phyloP scores from a whole-genome alignment of 495 filamentous ascomycete genomes.

The Penicillium bovifimosum region DNA sequence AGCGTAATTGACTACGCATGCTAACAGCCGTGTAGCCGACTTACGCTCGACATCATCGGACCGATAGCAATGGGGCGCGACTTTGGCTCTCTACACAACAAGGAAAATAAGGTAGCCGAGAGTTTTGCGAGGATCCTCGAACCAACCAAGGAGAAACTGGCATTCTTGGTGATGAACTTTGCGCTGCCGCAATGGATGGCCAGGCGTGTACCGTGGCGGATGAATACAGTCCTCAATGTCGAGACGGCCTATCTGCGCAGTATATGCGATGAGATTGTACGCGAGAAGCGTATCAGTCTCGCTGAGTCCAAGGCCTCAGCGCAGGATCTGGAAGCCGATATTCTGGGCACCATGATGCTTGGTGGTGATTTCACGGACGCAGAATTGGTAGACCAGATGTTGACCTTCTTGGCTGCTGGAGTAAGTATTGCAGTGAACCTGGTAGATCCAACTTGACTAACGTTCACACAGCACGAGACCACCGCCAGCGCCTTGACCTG shows the following conservation, averaged over 20 bases:
- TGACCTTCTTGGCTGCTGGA: slow-evolving; percentile 50
- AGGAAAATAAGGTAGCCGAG: slow-evolving; percentile 55
- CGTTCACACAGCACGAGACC: slow-evolving; percentile 43
- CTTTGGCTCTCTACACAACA: slow-evolving; percentile 64
- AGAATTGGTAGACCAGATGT: slow-evolving; percentile 48
- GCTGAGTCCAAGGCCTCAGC: slow-evolving; percentile 54
- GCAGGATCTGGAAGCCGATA: slow-evolving; percentile 58
- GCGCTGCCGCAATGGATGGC: slow-evolving; percentile 45
- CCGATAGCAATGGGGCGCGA: slow-evolving; percentile 74
- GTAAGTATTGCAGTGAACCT: slow-evolving; percentile 14
- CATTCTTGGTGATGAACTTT: slow-evolving; percentile 44
- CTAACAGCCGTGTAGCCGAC: slow-evolving; percentile 38
- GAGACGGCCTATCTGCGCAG: slow-evolving; percentile 56
- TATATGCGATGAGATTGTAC: slow-evolving; percentile 61
- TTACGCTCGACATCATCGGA: slow-evolving; percentile 85
- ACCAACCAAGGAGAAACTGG: slow-evolving; percentile 43
- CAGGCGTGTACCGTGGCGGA: slow-evolving; percentile 54
- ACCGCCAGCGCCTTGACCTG: slow-evolving; percentile 50
- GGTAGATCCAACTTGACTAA: background rate
- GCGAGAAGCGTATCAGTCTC: slow-evolving; percentile 49
- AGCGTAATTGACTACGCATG: background rate
- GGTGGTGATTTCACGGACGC: slow-evolving; percentile 53
- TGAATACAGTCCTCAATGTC: slow-evolving; percentile 56
- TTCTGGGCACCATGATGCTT: slow-evolving; percentile 51
- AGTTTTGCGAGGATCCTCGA: slow-evolving; percentile 59